phyloP scores from a whole-genome alignment of 2,329 filamentous ascomycete genomes.

The Alternaria alternata region DNA sequence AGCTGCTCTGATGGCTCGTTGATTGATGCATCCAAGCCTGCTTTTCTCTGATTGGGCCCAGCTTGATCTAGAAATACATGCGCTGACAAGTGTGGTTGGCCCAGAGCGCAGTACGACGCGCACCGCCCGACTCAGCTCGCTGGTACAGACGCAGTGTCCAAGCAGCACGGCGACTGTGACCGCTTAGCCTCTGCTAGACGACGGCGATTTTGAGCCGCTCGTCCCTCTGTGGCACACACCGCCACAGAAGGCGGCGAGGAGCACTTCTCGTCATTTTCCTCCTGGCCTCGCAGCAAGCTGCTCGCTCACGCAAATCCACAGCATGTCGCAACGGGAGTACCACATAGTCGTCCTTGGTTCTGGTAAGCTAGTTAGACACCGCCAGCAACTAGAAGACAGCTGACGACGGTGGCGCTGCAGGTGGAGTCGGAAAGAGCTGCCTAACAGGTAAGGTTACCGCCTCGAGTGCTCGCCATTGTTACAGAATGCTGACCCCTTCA shows the following conservation, averaged over 20 bases:
- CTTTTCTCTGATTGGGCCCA: conserved; percentile 32
- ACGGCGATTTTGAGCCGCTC: conserved; percentile 39
- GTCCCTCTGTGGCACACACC: conserved; percentile 42
- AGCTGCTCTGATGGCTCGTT: conserved; percentile 30
- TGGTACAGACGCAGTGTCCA: conserved; percentile 28
- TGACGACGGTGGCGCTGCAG: conserved; percentile 57
- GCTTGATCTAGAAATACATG: conserved; percentile 27
- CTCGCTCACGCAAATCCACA: conserved; percentile 20
- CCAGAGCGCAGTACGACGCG: conserved; percentile 30
- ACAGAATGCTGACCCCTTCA: conserved; percentile 23
- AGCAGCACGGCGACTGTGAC: conserved; percentile 28
- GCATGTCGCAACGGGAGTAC: conserved; percentile 54
- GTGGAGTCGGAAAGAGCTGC: conserved; percentile 92
- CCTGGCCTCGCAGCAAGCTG: conserved; percentile 20
- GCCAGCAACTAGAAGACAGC: conserved; percentile 26
- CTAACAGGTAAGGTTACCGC: conserved; percentile 72
- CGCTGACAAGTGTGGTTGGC: conserved; percentile 44
- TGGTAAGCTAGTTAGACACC: conserved; percentile 41
- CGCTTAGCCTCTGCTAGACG: conserved; percentile 33
- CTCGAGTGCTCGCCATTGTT: conserved; percentile 1
- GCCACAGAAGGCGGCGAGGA: conserved; percentile 33
- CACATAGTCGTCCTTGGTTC: conserved; percentile 55
- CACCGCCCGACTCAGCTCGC: conserved; percentile 32
- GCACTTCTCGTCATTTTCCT: conserved; percentile 23
- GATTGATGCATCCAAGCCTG: conserved; percentile 15